Evolutionary conservation across 257 asterid genomes (phyloP), one percentile per base, ranked within the genome.

Genomic region (Gardenia jasminoides): DNA sequence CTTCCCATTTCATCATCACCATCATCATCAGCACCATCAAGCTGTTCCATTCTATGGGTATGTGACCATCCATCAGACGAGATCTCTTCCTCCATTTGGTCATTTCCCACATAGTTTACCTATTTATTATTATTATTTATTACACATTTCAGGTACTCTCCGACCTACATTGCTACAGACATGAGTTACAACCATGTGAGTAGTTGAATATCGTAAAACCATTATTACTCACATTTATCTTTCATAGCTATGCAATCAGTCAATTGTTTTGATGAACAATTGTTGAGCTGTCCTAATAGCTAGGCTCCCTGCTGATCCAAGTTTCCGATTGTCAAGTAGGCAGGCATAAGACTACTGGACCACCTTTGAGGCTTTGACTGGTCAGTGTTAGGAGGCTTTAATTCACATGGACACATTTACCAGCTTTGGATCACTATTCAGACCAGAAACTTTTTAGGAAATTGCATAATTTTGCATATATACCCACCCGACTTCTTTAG

Each of bases 141-240:
- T 24, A 58, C 19, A 16, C 26, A 46, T 83, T 39, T 31, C 81
- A 88, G 91, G 83, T 88, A 91, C 83, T 86, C 95, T 70, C 97
- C 97, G 0, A 80, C 96, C 68, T 94, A 93, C 84, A 78, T 89
- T 70, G 84, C 98, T 24, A 59, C 98, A 61, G 95, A 90, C 81
- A 85, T 93, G 90, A 89, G 83, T 67, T 94, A 90, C 85, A 90
- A 88, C 75, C 98, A 90, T 66, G 99, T 94, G 75, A 90, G 96
- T 82, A 30, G 17, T 52, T 22, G 44, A 41, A 9, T 16, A 67
- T 44, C 39, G 9, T 62, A 5, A 36, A 43, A 47, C 52, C 0
- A 47, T 47, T 47, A 9, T 46, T 47, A 15, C 15, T 9, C 11
- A 9, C 2, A 47, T 2, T 15, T 13, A 20, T 50, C 7, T 15